Evolutionary conservation across 2,329 filamentous ascomycete species (phyloP).

Genomic region (Diaporthe nobilis): DNA sequence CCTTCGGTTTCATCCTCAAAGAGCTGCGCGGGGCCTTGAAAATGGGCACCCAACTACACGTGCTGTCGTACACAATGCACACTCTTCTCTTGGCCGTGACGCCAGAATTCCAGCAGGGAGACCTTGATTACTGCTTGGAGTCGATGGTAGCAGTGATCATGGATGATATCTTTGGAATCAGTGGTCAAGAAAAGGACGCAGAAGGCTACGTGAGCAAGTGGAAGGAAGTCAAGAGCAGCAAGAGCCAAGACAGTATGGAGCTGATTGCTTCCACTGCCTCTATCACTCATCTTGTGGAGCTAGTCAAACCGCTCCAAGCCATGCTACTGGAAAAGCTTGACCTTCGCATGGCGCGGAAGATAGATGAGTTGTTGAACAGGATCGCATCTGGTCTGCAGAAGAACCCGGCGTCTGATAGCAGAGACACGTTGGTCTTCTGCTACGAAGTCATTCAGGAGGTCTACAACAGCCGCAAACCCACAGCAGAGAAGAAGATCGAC

Average conservation of each 20-base stretch:
- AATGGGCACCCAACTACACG: conserved; percentile 92
- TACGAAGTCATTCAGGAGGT: conserved; percentile 94
- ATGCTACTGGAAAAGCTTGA: conserved; percentile 89
- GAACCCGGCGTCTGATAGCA: conserved; percentile 83
- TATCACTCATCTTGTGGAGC: conserved; percentile 78
- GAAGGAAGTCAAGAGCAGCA: conserved; percentile 98
- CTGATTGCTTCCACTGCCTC: conserved; percentile 88
- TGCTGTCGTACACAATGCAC: conserved; percentile 95
- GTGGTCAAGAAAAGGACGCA: conserved; percentile 96
- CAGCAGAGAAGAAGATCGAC: conserved; percentile 69
- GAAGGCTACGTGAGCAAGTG: conserved; percentile 95
- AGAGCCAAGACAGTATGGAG: conserved; percentile 98
- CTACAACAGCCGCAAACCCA: conserved; percentile 74
- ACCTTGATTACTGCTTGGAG: conserved; percentile 88
- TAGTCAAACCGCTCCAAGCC: conserved; percentile 83
- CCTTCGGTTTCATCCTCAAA: conserved; percentile 93
- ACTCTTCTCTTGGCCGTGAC: conserved; percentile 85
- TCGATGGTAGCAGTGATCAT: conserved; percentile 88
- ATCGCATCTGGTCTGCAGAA: conserved; percentile 86
- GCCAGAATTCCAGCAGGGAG: conserved; percentile 82
- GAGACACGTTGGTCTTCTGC: conserved; percentile 91
- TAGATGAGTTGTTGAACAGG: conserved; percentile 88
- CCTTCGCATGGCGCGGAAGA: conserved; percentile 85
- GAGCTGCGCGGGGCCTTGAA: conserved; percentile 87
- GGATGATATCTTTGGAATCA: conserved; percentile 96